These are phyloP conservation scores for Tylopilus subfusipes DNA, from an alignment of 768 basidiomycete species.

Conservation along the genomic window DNA sequence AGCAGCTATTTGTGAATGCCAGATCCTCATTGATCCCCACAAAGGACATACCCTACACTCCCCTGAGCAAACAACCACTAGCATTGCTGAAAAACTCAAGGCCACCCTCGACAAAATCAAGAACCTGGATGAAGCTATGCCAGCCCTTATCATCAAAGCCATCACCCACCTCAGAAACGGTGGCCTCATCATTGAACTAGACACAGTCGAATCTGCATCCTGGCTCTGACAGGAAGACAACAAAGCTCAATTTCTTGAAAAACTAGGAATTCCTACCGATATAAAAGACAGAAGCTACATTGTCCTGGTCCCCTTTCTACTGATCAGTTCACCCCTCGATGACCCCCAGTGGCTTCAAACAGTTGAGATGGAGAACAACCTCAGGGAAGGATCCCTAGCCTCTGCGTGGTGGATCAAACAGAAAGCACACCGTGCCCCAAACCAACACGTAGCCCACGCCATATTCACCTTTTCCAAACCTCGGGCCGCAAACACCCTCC, in stretches of 20 bases:
- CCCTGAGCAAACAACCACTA: accelerated
- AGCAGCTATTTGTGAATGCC: neutral
- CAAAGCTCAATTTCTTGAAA: neutral
- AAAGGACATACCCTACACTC: neutral
- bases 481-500: neutral
- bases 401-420: constrained; percentile 1
- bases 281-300: neutral
- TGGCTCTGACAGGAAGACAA: neutral
- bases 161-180: neutral
- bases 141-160: neutral
- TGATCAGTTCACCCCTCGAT: neutral
- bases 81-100: accelerated
- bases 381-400: neutral
- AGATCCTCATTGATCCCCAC: neutral
- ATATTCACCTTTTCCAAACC: neutral
- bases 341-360: neutral
- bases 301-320: neutral
- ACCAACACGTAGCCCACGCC: neutral
- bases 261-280: neutral
- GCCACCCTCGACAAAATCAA: neutral
- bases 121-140: accelerated
- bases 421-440: accelerated
- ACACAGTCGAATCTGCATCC: accelerated
- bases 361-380: neutral
- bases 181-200: neutral